Evolutionary conservation across 78 protist genomes (phyloP), one percentile per base, ranked within the genome.

Genomic region (Monosiga brevicollis): DNA sequence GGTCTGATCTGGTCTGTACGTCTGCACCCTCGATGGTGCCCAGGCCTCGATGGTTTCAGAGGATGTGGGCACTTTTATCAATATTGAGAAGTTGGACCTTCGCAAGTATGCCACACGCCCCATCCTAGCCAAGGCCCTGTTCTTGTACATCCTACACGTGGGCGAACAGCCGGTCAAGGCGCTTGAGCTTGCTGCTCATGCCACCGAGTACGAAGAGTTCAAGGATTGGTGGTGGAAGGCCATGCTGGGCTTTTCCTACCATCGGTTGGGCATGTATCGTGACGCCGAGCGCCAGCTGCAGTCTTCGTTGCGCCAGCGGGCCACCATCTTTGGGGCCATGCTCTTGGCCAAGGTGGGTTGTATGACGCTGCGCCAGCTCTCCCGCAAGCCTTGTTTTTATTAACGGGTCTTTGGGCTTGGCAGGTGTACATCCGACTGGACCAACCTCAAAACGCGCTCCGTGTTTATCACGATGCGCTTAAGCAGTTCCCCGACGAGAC

Each of bases 221-320:
- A 74, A 87, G 40, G 94, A 91, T 37, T 93, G 97, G 97, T 94
- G 89, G 87, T 94, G 97, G 97, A 90, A 90, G 74, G 87, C 86
- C 42, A 76, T 88, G 42, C 83, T 90, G 24, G 97, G 94, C 1
- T 81, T 80, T 70, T 81, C 87, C 72, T 90, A 86, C 76, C 87
- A 88, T 77, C 88, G 75, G 39, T 87, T 94, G 41, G 95, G 92
- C 15, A 49, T 91, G 73, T 34, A 40, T 2, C 87, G 91, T 0
- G 96, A 93, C 26, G 96, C 96, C 9, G 94, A 90, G 83, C 72
- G 70, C 85, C 93, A 89, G 83, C 79, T 83, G 79, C 36, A 36
- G 62, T 83, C 87, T 54, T 15, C 89, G 43, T 40, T 92, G 70
- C 55, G 43, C 54, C 62, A 49, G 62, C 6, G 29, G 62, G 29